Conservation (phyloP, 2,329 filamentous ascomycete genomes). For the Xylogone sp. region DNA sequence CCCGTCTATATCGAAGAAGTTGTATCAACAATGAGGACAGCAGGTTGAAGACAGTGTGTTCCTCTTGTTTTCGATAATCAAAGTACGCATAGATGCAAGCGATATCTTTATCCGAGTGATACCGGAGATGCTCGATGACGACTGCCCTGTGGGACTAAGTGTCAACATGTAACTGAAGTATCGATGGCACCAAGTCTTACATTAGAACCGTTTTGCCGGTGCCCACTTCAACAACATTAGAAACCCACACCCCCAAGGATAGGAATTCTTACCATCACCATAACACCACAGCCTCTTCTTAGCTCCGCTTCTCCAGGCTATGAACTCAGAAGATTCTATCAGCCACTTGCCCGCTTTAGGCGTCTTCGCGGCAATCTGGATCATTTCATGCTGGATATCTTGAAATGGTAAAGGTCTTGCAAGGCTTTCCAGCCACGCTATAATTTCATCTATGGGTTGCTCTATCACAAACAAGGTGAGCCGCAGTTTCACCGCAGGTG, state of each 20-base stretch:
- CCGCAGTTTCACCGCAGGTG: too few species aligned
- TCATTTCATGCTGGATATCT: constrained; percentile 2
- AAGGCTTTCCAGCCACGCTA: neutral
- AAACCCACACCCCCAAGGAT: too few species aligned
- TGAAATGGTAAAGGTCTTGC: neutral
- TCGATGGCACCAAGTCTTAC: neutral
- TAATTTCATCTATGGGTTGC: too few species aligned
- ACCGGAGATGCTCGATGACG: neutral
- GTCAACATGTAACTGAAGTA: neutral
- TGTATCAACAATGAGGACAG: neutral
- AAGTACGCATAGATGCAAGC: constrained; percentile 3
- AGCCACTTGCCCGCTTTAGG: neutral
- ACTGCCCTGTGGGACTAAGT: neutral
- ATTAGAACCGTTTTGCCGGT: constrained; percentile 6
- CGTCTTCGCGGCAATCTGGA: neutral
- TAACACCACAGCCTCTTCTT: constrained; percentile 1
- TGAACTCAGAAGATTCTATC: neutral
- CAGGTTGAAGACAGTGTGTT: neutral
- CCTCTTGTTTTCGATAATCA: neutral
- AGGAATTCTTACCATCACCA: constrained; percentile 1
- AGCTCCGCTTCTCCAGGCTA: neutral
- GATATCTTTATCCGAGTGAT: neutral
- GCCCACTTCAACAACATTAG: constrained; percentile 1
- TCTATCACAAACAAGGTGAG: too few species aligned
- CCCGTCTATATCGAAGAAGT: neutral